A percentile compares a stretch with the other conserved stretches of the same genome.
Conservation (phyloP, 768 basidiomycete genomes). For the Xerocomellus intermedius region DNA sequence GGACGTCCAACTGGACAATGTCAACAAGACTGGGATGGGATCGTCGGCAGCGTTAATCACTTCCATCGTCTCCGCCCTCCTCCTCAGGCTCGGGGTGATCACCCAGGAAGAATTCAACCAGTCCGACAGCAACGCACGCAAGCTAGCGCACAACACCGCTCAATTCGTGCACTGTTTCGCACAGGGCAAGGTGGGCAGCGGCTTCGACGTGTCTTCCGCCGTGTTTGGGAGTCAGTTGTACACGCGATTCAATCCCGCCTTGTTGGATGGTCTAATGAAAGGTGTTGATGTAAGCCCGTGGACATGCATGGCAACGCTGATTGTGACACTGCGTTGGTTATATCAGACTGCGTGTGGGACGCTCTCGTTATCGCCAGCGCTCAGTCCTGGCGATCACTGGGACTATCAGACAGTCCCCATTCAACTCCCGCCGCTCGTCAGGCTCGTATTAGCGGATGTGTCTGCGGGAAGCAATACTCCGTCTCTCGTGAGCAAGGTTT, state of each 20-base stretch:
- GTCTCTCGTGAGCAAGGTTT: constrained; percentile 85
- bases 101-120: constrained; percentile 46
- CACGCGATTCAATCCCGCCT: constrained; percentile 75
- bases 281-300: constrained; percentile 21
- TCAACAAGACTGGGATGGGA: constrained; percentile 98
- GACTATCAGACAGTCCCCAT: constrained; percentile 68
- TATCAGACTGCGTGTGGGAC: constrained; percentile 14
- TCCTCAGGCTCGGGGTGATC: constrained; percentile 72
- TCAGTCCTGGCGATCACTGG: constrained; percentile 62
- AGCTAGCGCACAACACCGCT: constrained; percentile 85
- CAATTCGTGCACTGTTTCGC: constrained; percentile 96
- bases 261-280: constrained; percentile 27
- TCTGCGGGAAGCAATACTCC: constrained; percentile 97
- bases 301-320: background rate
- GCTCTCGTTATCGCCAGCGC: constrained; percentile 47
- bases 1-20: constrained; percentile 65
- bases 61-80: constrained; percentile 82
- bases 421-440: constrained; percentile 77
- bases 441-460: constrained; percentile 91
- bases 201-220: constrained; percentile 94
- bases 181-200: constrained; percentile 97
- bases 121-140: constrained; percentile 45
- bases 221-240: constrained; percentile 95
- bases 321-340: background rate
- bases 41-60: constrained; percentile 97